Percentiles rank a stretch among this genome's conserved stretches.
phyloP scores from a whole-genome alignment of 1,284 basidiomycete species.

The Puccinia triticina region DNA sequence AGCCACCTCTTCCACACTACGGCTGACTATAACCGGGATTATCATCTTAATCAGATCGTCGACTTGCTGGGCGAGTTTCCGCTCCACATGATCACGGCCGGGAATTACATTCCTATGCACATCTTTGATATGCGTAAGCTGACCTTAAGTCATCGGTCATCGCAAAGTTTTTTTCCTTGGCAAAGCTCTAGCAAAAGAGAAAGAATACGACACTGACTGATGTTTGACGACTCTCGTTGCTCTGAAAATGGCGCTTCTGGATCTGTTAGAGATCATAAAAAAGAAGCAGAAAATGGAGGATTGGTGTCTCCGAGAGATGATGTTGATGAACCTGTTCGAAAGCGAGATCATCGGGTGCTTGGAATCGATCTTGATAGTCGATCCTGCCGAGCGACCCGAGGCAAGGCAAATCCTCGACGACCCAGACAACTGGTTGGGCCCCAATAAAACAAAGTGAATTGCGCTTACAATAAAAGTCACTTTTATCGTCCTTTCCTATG shows the following conservation, averaged over 20 bases:
- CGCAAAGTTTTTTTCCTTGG: constrained; percentile 66
- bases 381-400: constrained; percentile 78
- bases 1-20: constrained; percentile 89
- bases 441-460: too few species aligned
- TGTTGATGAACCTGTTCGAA: constrained; percentile 86
- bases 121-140: constrained; percentile 85
- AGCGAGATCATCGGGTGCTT: constrained; percentile 85
- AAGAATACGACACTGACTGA: too few species aligned
- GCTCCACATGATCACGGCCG: constrained; percentile 78
- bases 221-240: too few species aligned
- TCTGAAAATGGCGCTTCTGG: too few species aligned
- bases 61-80: constrained; percentile 93
- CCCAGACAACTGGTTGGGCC: too few species aligned
- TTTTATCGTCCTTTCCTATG: too few species aligned
- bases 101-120: constrained; percentile 91
- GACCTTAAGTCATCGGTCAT: too few species aligned
- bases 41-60: constrained; percentile 97
- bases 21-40: constrained; percentile 91
- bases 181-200: too few species aligned
- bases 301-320: constrained; percentile 66
- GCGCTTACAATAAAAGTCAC: too few species aligned
- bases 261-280: too few species aligned
- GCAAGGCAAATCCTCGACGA: constrained; percentile 80
- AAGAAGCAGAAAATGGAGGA: too few species aligned
- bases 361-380: constrained; percentile 84